A percentile compares a stretch with the other conserved stretches of the same genome.
Conservation (phyloP, 257 asterid genomes). For the Anisodus acutangulus region DNA sequence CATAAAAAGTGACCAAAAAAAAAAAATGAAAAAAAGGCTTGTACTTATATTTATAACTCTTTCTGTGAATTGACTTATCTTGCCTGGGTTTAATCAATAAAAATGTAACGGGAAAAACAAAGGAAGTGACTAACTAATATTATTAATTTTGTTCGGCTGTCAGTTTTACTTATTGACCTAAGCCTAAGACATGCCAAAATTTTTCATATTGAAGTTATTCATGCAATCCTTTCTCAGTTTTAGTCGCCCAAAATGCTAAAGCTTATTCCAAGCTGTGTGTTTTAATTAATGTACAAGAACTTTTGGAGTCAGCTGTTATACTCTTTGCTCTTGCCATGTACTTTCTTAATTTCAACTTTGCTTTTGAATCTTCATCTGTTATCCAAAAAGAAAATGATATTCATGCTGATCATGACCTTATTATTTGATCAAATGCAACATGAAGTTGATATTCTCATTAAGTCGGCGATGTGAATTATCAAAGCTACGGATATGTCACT, state of each 20-base stretch:
- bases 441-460: neutral
- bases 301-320: neutral
- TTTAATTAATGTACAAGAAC: neutral
- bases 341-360: slow-evolving; percentile 9
- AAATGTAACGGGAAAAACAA: neutral
- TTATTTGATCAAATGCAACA: slow-evolving; percentile 18
- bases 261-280: neutral
- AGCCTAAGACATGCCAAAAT: neutral
- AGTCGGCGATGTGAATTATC: neutral
- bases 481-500: neutral
- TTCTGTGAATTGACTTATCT: neutral
- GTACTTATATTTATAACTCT: neutral
- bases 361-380: slow-evolving; percentile 19
- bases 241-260: neutral
- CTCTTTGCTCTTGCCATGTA: slow-evolving; percentile 10
- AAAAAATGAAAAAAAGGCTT: neutral
- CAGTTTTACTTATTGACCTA: neutral
- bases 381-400: neutral
- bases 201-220: neutral
- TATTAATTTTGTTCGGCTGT: neutral
- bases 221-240: neutral
- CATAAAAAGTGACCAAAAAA: neutral
- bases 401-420: slow-evolving; percentile 15
- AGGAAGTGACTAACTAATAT: slow-evolving; percentile 13
- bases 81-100: neutral